A percentile compares a stretch with the other conserved stretches of the same genome.
Conservation (phyloP, 2,329 filamentous ascomycete genomes). For the Tympanopsis confertula region DNA sequence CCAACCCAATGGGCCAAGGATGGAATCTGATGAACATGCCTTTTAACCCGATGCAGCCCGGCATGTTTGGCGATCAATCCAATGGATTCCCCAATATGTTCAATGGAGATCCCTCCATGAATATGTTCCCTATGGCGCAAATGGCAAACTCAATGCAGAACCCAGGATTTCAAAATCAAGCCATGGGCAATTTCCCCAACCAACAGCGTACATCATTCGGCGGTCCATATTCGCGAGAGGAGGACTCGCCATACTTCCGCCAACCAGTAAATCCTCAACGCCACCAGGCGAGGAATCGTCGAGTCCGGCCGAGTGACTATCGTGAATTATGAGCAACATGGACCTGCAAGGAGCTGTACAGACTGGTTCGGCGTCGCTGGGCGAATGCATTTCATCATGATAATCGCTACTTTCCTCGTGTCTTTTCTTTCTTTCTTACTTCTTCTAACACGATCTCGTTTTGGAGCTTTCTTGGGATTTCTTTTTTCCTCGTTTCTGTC, state of each 20-base stretch:
- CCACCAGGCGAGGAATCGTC: slow-evolving; percentile 69
- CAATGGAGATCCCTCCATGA: neutral
- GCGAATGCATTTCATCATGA: too few relatives aligned
- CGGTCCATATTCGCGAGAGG: slow-evolving; percentile 36
- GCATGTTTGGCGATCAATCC: neutral
- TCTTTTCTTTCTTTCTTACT: neutral
- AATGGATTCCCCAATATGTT: neutral
- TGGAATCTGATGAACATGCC: neutral
- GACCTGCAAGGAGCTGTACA: too few relatives aligned
- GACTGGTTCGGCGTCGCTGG: too few relatives aligned
- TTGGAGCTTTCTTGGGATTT: neutral
- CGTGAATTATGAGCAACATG: slow-evolving; percentile 67
- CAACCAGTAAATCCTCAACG: slow-evolving; percentile 92
- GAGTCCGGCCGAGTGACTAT: slow-evolving; percentile 81
- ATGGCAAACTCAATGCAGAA: neutral
- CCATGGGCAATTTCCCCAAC: neutral
- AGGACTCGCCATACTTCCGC: slow-evolving; percentile 87
- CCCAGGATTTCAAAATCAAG: neutral
- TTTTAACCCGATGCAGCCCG: neutral
- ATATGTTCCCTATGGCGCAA: neutral
- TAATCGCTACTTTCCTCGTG: too few relatives aligned
- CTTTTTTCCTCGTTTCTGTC: neutral
- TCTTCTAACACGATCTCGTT: neutral
- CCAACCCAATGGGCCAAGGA: neutral
- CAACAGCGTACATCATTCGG: slow-evolving; percentile 25